A percentile compares a stretch with the other conserved stretches of the same genome.
Evolutionary conservation across 306 rosid genomes (phyloP).

Genomic region (Citrullus mucosospermus): DNA sequence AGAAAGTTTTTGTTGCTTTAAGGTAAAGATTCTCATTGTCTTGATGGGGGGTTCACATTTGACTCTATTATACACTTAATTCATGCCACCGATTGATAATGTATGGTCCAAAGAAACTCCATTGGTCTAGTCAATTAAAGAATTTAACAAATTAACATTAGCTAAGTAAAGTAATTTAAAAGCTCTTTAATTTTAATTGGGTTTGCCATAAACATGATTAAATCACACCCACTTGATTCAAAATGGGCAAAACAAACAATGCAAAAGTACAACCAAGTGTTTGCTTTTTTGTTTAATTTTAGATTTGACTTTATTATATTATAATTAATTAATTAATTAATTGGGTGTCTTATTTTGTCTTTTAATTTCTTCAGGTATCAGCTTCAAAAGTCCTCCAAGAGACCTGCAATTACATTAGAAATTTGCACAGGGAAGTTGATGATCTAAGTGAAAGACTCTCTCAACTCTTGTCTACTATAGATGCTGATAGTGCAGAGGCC

Average conservation of each 20-base stretch:
- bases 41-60: background rate
- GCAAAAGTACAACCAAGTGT: conserved; percentile 1
- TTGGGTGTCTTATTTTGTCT: background rate
- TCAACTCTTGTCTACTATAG: conserved; percentile 81
- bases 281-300: background rate
- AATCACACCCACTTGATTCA: background rate
- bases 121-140: conserved; percentile 4
- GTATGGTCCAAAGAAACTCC: background rate
- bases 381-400: conserved; percentile 99
- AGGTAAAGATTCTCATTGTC: conserved; percentile 7
- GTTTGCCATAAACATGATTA: background rate
- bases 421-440: conserved; percentile 79
- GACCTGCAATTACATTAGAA: conserved; percentile 92
- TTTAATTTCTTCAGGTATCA: conserved; percentile 39
- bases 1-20: background rate
- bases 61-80: background rate
- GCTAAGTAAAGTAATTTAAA: background rate
- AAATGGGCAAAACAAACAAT: background rate
- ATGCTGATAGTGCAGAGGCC: conserved; percentile 88
- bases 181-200: background rate
- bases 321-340: background rate
- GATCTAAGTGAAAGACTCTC: conserved; percentile 81
- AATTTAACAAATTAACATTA: background rate
- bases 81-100: background rate
- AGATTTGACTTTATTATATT: background rate